Evolutionary conservation across 73 alveolate genomes (phyloP).

Genomic region (Tetrahymena malaccensis): DNA sequence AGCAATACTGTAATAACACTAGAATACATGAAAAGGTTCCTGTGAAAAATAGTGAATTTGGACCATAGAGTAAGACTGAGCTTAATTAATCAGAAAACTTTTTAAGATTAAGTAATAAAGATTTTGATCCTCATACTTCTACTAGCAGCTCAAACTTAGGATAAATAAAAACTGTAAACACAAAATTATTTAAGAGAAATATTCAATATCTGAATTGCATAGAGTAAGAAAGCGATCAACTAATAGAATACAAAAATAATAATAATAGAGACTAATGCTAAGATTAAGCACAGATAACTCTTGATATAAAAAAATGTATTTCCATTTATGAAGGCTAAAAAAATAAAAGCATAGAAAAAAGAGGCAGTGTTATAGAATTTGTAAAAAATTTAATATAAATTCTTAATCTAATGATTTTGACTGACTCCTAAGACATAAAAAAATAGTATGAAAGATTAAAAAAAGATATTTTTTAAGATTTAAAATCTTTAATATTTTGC

Average conservation of each 20-base stretch:
- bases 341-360: background rate
- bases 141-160: background rate
- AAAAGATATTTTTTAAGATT: background rate
- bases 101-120: background rate
- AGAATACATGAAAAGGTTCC: background rate
- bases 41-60: background rate
- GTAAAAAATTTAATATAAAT: background rate
- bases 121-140: background rate
- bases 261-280: background rate
- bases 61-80: background rate
- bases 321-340: background rate
- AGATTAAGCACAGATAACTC: background rate
- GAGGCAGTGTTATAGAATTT: background rate
- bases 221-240: background rate
- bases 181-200: background rate
- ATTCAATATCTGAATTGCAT: background rate
- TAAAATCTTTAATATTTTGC: background rate
- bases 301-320: background rate
- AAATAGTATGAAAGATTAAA: background rate
- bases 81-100: background rate
- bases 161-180: background rate
- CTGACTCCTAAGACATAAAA: background rate
- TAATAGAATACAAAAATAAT: background rate
- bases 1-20: background rate
- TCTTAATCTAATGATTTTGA: background rate